Evolutionary conservation across 768 basidiomycete species (phyloP).

Genomic region (Collybiopsis confluens): DNA sequence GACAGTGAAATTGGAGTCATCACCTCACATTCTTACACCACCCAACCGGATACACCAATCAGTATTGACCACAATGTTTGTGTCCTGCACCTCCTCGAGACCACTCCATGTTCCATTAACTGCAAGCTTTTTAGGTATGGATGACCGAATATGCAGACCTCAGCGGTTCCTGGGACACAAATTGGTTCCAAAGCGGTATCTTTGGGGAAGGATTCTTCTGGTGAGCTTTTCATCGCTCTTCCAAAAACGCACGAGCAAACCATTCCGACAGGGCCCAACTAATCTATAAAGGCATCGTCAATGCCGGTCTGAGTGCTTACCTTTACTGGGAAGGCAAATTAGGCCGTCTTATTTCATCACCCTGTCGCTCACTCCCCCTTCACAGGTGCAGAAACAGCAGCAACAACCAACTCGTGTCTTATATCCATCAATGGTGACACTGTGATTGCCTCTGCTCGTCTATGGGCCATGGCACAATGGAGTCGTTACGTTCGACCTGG

Average conservation of each 20-base stretch:
- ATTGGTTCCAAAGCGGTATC: constrained; percentile 6
- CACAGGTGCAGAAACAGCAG: constrained; percentile 8
- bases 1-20: constrained; percentile 9
- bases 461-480: constrained; percentile 13
- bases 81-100: too few species aligned
- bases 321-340: constrained; percentile 9
- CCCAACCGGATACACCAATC: constrained; percentile 8
- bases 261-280: constrained; percentile 7
- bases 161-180: constrained; percentile 9
- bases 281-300: constrained; percentile 13
- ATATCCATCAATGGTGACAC: constrained; percentile 6
- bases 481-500: constrained; percentile 11
- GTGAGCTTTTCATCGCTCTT: not conserved
- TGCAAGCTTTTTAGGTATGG: not conserved
- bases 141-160: constrained; percentile 11
- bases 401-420: constrained; percentile 7
- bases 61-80: constrained; percentile 6
- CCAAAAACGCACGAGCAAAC: not conserved
- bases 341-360: too few species aligned
- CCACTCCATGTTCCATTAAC: too few species aligned
- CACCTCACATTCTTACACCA: constrained; percentile 9
- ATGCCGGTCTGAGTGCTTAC: constrained; percentile 10
- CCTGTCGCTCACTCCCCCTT: too few species aligned
- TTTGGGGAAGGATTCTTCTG: constrained; percentile 11
- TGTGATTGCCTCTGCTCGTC: constrained; percentile 8